Conservation (phyloP, 2,329 filamentous ascomycete species). For the Lasiodiplodia theobromae region DNA sequence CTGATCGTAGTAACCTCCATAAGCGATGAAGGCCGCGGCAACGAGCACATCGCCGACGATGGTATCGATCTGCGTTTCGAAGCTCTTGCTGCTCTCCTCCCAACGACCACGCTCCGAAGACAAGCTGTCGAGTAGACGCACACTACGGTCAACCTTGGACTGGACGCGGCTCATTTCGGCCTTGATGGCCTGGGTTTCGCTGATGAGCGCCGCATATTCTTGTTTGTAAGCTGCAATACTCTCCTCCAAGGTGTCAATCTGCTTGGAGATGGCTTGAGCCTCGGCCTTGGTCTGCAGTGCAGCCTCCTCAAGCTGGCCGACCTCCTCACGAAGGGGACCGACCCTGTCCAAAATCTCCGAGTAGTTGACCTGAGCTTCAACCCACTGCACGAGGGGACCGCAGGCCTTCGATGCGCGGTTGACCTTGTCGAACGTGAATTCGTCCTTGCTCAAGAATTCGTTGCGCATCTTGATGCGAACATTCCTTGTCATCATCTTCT, state of each 20-base stretch:
- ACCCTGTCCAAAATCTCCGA: conserved; percentile 97
- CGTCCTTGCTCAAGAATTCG: conserved; percentile 89
- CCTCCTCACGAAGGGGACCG: conserved; percentile 89
- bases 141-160: conserved; percentile 97
- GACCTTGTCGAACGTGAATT: conserved; percentile 96
- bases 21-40: conserved; percentile 96
- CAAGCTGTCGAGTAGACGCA: conserved; percentile 90
- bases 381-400: conserved; percentile 96
- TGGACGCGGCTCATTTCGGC: conserved; percentile 94
- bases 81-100: conserved; percentile 97
- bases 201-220: conserved; percentile 94
- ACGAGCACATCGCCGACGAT: conserved; percentile 94
- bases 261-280: conserved; percentile 88
- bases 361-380: conserved; percentile 94
- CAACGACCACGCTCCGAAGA: conserved; percentile 92
- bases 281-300: conserved; percentile 92
- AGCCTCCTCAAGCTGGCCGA: conserved; percentile 83
- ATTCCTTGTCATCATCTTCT: conserved; percentile 86
- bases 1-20: conserved; percentile 96
- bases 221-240: conserved; percentile 96
- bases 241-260: conserved; percentile 80
- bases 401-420: conserved; percentile 97
- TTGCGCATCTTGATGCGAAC: conserved; percentile 88
- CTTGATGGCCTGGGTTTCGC: conserved; percentile 97
- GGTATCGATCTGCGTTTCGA: conserved; percentile 96